A percentile compares a stretch with the other conserved stretches of the same genome.
Evolutionary conservation across 2,329 filamentous ascomycete species (phyloP).

Genomic region (Microdochium bolleyi): DNA sequence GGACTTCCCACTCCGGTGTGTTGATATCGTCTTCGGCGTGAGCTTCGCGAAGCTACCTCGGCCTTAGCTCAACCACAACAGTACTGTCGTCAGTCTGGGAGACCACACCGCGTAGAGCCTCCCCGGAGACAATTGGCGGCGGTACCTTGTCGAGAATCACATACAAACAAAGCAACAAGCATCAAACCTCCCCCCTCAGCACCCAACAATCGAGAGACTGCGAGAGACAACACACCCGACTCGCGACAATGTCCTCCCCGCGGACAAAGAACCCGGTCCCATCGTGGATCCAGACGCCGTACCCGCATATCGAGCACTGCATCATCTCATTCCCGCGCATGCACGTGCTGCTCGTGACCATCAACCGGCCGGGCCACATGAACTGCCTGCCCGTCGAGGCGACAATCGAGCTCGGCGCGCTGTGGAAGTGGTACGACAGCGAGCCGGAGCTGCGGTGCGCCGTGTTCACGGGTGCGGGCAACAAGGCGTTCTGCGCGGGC

Average conservation of each 20-base stretch:
- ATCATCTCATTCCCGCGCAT: slow-evolving; percentile 30
- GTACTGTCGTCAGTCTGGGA: too few species aligned
- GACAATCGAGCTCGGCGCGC: slow-evolving; percentile 28
- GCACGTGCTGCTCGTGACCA: slow-evolving; percentile 32
- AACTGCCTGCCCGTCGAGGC: slow-evolving; percentile 30
- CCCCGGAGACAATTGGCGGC: too few species aligned
- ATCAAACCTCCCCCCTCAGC: too few species aligned
- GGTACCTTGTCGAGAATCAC: too few species aligned
- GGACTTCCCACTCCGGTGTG: too few species aligned
- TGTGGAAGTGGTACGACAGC: slow-evolving; percentile 43
- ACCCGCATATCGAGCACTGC: slow-evolving; percentile 21
- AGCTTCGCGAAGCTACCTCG: too few species aligned
- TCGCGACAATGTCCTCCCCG: not conserved
- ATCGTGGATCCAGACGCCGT: slow-evolving; percentile 21
- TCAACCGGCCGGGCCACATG: slow-evolving; percentile 31
- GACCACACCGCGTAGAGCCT: too few species aligned
- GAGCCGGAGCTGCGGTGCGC: slow-evolving; percentile 39
- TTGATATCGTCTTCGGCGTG: too few species aligned
- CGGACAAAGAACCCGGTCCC: slow-evolving; percentile 19
- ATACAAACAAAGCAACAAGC: too few species aligned
- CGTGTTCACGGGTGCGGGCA: slow-evolving; percentile 42
- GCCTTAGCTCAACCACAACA: too few species aligned
- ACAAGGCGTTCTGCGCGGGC: slow-evolving; percentile 43
- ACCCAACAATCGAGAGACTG: too few species aligned
- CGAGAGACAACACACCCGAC: not conserved